Evolutionary conservation across 208 protist species (phyloP).

Genomic region (Phytomonas serpens): DNA sequence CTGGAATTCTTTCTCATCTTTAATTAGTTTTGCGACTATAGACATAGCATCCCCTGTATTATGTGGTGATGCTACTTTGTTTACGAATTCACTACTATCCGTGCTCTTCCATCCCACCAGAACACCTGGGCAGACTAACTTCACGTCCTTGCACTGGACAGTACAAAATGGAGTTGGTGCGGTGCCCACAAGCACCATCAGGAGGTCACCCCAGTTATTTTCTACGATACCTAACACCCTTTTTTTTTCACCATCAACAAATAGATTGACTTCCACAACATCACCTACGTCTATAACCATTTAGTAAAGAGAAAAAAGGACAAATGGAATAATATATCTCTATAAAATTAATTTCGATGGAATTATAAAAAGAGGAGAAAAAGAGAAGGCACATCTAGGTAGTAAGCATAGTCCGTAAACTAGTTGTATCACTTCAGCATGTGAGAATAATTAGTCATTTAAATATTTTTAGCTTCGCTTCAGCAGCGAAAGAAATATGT

Average conservation of each 20-base stretch:
- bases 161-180: slow-evolving; percentile 8
- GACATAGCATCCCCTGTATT: neutral
- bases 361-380: neutral
- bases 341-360: neutral
- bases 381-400: neutral
- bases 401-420: neutral
- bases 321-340: neutral
- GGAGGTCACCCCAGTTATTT: slow-evolving; percentile 12
- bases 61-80: neutral
- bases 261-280: slow-evolving; percentile 21
- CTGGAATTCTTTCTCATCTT: neutral
- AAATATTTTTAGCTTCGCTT: neutral
- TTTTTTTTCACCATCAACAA: slow-evolving; percentile 9
- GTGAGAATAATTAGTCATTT: neutral
- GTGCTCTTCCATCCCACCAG: slow-evolving; percentile 7
- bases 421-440: neutral
- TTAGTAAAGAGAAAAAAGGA: neutral
- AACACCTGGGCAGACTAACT: slow-evolving; percentile 12
- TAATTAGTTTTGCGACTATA: neutral
- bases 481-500: neutral
- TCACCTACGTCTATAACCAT: slow-evolving; percentile 19
- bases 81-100: slow-evolving; percentile 9
- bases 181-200: slow-evolving; percentile 15
- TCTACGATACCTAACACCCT: slow-evolving; percentile 27
- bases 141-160: slow-evolving; percentile 16